Base-by-base conservation (phyloP, 495 filamentous ascomycete species). In the Penicillium arizonense region DNA sequence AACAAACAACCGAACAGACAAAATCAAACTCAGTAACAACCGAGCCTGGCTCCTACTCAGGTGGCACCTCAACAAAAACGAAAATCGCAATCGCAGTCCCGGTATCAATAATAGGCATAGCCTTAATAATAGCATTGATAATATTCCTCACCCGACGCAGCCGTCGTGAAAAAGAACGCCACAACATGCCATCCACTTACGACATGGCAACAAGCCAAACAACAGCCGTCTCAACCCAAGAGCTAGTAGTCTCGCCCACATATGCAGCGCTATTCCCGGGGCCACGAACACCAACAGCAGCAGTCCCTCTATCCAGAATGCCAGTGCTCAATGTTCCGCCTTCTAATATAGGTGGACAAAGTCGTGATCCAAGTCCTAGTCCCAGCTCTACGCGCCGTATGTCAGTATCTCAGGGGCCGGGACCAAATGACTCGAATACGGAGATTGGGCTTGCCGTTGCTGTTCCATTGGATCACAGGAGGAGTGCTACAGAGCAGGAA, bases 71-170 rank as follows among this genome's bases (percentile, higher is more conserved):
- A 14, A 66, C 53, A 24, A 62, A 40, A 20, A 72, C 56, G 23
- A 72, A 67, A 44, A 50, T 75, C 34, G 70, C 70, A 39, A 74
- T 75, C 38, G 70, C 69, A 23, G 45, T 75, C 18, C 72, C 72
- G 12, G 51, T 75, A 34, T 50, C 69, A 21, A 48, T 75, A 12
- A 54, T 70, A 21, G 72, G 70, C 3, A 48, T 64, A 8, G 43
- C 59, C 4, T 44, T 65, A 24, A 50, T 75, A 41, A 36, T 48
- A 23, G 62, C 50, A 7, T 24, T 72, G 3, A 18, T 67, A 3
- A 63, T 65, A 54, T 65, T 71, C 59, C 38, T 67, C 32, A 7
- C 61, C 10, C 54, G 64, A 3, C 63, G 62, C 13, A 57, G 63
- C 2, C 53, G 56, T 6, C 63, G 59, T 3, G n/a, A 8, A 18